Conservation (phyloP, 352 stramenopile genomes). For the Bremia lactucae region DNA sequence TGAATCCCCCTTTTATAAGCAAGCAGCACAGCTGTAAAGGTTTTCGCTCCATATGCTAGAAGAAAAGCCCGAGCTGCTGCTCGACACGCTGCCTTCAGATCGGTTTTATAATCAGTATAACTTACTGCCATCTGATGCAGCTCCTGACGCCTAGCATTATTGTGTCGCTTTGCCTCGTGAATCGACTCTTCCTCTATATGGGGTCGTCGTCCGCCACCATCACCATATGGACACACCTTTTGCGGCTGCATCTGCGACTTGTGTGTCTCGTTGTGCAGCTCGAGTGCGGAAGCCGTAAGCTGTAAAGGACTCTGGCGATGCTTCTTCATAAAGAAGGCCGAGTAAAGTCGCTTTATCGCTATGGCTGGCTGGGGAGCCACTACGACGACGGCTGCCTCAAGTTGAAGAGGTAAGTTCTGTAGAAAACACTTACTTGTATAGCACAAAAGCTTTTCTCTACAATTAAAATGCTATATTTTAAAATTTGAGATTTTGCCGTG, state of each 20-base stretch:
- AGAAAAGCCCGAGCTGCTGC: constrained; percentile 46
- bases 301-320: constrained; percentile 23
- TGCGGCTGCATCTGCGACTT: constrained; percentile 9
- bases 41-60: constrained; percentile 72
- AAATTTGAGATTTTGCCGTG: too few species aligned
- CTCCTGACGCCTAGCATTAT: constrained; percentile 24
- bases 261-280: constrained; percentile 52
- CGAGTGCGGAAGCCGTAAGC: constrained; percentile 53
- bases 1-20: constrained; percentile 70
- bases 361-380: not conserved
- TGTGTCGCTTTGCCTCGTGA: constrained; percentile 18
- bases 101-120: constrained; percentile 23
- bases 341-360: constrained; percentile 80
- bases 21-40: constrained; percentile 67
- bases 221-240: not conserved
- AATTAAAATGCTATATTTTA: too few species aligned
- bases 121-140: constrained; percentile 24
- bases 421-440: too few species aligned
- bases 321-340: constrained; percentile 67
- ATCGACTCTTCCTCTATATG: constrained; percentile 9
- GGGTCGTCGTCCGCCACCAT: constrained; percentile 5
- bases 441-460: too few species aligned
- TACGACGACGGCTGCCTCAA: too few species aligned
- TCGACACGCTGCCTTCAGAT: constrained; percentile 38
- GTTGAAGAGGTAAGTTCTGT: too few species aligned